A percentile compares a stretch with the other conserved stretches of the same genome.
These are phyloP conservation scores for Phallus indusiatus DNA, from an alignment of 768 basidiomycete genomes.

Conservation along the genomic window DNA sequence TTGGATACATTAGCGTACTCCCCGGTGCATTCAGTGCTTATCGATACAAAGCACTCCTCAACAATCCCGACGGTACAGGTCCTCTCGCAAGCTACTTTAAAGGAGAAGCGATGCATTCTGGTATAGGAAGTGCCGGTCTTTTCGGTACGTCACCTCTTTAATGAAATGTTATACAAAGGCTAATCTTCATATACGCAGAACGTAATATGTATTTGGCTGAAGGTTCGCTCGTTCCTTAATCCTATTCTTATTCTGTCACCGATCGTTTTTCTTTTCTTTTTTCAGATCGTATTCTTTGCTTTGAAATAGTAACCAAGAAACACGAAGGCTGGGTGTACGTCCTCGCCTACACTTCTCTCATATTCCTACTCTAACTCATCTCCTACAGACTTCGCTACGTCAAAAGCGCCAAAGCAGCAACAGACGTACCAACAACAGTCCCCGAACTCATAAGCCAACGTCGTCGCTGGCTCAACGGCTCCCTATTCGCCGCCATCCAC, in stretches of 20 bases:
- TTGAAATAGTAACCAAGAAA: slow-evolving; percentile 90
- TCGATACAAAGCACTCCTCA: slow-evolving; percentile 78
- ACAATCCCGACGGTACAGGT: slow-evolving; percentile 81
- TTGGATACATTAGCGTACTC: slow-evolving; percentile 79
- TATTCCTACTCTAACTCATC: slow-evolving; percentile 1
- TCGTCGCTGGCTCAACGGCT: slow-evolving; percentile 83
- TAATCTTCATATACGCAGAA: slow-evolving; percentile 27
- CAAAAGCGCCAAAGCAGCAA: slow-evolving; percentile 88
- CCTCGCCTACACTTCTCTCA: slow-evolving; percentile 11
- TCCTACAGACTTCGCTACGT: slow-evolving; percentile 68
- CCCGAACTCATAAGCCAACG: slow-evolving; percentile 94
- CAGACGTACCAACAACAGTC: slow-evolving; percentile 88
- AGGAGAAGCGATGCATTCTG: slow-evolving; percentile 80
- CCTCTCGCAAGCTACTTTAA: slow-evolving; percentile 91
- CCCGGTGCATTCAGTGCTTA: slow-evolving; percentile 92
- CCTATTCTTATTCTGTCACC: neutral
- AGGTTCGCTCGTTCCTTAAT: slow-evolving; percentile 14
- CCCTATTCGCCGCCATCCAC: slow-evolving; percentile 87
- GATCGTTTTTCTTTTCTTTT: neutral
- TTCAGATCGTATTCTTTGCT: slow-evolving; percentile 75
- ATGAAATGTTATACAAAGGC: neutral
- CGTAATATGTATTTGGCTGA: slow-evolving; percentile 91
- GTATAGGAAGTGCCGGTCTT: slow-evolving; percentile 53
- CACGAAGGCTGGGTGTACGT: slow-evolving; percentile 72
- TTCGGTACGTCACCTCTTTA: slow-evolving; percentile 32